A percentile compares a stretch with the other conserved stretches of the same genome.
Evolutionary conservation across 2,329 filamentous ascomycete genomes (phyloP).

Genomic region (Esteya vermicola): DNA sequence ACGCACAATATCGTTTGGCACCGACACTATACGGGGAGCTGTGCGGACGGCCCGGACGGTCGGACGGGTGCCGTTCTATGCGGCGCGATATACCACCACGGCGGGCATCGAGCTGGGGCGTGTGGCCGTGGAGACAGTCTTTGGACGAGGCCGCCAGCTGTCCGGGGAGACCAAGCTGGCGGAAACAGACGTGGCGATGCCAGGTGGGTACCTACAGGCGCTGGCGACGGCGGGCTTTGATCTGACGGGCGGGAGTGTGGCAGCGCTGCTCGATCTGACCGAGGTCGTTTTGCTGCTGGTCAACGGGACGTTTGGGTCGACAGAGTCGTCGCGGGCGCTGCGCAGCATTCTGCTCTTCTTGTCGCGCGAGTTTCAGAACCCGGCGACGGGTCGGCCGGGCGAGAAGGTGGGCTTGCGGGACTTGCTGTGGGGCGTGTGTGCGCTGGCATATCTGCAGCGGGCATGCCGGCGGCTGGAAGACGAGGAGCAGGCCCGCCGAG

Average conservation of each 20-base stretch:
- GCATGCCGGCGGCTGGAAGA: slow-evolving; percentile 37
- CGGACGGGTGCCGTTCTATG: slow-evolving; percentile 35
- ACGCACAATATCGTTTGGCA: slow-evolving; percentile 43
- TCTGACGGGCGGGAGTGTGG: slow-evolving; percentile 9
- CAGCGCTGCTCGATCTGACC: slow-evolving; percentile 27
- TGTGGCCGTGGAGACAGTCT: too few species aligned
- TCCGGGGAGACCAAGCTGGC: too few species aligned
- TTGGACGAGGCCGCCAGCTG: too few species aligned
- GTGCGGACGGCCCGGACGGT: slow-evolving; percentile 38
- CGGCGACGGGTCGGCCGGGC: slow-evolving; percentile 41
- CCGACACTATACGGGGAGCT: slow-evolving; percentile 43
- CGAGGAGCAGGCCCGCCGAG: slow-evolving; percentile 30
- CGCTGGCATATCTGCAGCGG: slow-evolving; percentile 46
- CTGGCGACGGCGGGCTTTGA: slow-evolving; percentile 10
- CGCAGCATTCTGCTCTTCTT: slow-evolving; percentile 52
- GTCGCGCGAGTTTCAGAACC: slow-evolving; percentile 49
- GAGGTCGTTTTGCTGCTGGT: slow-evolving; percentile 43
- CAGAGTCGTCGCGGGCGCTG: slow-evolving; percentile 54
- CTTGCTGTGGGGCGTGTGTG: slow-evolving; percentile 44
- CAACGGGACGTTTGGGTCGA: slow-evolving; percentile 52
- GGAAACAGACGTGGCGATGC: slow-evolving; percentile 28
- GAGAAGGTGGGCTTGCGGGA: slow-evolving; percentile 48
- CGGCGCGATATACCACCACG: slow-evolving; percentile 39
- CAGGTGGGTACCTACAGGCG: slow-evolving; percentile 9
- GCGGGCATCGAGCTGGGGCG: slow-evolving; percentile 43